Conservation (phyloP, 2,329 filamentous ascomycete genomes). For the Paracamarosporium sp. region DNA sequence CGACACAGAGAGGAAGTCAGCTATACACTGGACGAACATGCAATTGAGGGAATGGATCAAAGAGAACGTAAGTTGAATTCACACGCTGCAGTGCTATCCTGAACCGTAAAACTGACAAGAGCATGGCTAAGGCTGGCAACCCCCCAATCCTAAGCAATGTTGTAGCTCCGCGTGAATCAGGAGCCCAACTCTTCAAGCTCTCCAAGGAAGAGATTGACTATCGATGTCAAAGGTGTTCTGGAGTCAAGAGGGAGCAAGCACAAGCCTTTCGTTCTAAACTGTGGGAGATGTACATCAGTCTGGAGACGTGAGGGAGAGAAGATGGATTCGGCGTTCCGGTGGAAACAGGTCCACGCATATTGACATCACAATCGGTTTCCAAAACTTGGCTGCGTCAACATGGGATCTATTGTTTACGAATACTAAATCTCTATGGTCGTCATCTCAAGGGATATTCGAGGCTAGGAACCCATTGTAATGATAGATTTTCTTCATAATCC, state of each 20-base stretch:
- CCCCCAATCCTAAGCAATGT: constrained; percentile 42
- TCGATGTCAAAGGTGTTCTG: constrained; percentile 49
- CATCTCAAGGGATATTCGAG: neutral
- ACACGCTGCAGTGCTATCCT: neutral
- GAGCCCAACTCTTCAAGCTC: constrained; percentile 52
- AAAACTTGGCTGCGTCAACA: neutral
- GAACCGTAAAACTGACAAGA: constrained; percentile 9
- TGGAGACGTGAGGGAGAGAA: constrained; percentile 2
- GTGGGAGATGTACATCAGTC: constrained; percentile 38
- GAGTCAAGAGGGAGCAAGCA: constrained; percentile 49
- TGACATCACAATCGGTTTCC: neutral
- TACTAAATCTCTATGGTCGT: too few relatives aligned
- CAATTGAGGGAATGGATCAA: constrained; percentile 51
- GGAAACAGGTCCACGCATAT: too few relatives aligned
- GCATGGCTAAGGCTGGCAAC: constrained; percentile 46
- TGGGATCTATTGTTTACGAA: too few relatives aligned
- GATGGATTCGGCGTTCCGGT: too few relatives aligned
- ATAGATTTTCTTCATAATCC: neutral
- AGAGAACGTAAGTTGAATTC: constrained; percentile 44
- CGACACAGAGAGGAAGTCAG: constrained; percentile 32
- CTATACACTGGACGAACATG: constrained; percentile 51
- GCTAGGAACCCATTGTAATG: neutral
- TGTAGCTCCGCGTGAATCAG: constrained; percentile 52
- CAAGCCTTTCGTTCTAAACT: constrained; percentile 52
- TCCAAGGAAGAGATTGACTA: constrained; percentile 49